Base-by-base conservation (phyloP, 2,329 filamentous ascomycete genomes). In the Fusarium sp. region DNA sequence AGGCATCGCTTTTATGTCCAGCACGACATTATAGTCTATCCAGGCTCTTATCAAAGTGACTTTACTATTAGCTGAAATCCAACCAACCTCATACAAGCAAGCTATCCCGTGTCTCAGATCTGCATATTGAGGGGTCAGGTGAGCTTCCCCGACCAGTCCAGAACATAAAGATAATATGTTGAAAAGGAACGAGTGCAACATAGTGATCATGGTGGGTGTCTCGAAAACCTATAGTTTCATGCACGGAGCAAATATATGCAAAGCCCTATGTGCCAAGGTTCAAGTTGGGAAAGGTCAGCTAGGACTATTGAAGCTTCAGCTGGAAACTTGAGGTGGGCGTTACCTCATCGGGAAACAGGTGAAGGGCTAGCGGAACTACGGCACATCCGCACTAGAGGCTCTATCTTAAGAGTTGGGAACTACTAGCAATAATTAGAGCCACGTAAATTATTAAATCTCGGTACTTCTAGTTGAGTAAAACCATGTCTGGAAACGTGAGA, bases 21-120 rank as follows among this genome's bases (percentile, higher is more conserved):
- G 6, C 0, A 13, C 6, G 8, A 10, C 10, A 0, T 6, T 14
- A 11, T 14, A 10, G n/a, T 0, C 11, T 5, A 11, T n/a, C 5
- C 1, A 41, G 6, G 1, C 15, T 15, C 8, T 2, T 18, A n/a
- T 6, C 14, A 41, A 6, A 27, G 25, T 10, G 9, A 17, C 21
- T 29, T 29, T 29, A 6, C 3, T 5, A 8, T 0, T 7, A 21
- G 47, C 47, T 41, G 35, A 50, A 23, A 41, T 4, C 17, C 15
- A 2, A 6, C 2, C 14, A 4, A 13, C 6, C 6, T 50, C 35
- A 33, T 50, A 50, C 3, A 50, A 8, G 0, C 1, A 31, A 5
- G 35, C 47, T 50, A 50, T 50, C 23, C 23, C 21, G 9, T 11
- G 20, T 11, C 10, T 50, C 6, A 13, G 13, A n/a, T 36, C 7